Conservation (phyloP, 306 rosid species). For the Pyrus pyrifolia region DNA sequence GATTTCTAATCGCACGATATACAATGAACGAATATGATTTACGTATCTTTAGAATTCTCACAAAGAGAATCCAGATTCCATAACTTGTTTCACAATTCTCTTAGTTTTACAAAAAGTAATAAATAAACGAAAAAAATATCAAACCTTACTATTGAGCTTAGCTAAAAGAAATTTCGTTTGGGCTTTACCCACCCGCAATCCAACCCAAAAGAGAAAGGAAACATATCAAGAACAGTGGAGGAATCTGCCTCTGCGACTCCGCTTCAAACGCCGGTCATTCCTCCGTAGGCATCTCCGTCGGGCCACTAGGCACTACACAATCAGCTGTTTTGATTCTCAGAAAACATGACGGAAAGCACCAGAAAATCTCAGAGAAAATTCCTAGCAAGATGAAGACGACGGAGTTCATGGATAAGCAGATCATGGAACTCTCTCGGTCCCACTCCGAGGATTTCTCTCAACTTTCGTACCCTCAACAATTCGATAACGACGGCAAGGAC, state of each 20-base stretch:
- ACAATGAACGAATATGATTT: no score
- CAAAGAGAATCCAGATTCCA: no score
- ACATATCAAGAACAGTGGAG: background rate
- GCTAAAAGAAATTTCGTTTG: background rate
- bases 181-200: background rate
- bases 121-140: background rate
- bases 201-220: background rate
- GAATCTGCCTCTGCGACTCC: background rate
- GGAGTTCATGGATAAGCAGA: constrained; percentile 31
- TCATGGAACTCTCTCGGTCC: constrained; percentile 30
- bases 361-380: background rate
- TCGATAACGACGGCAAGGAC: constrained; percentile 4
- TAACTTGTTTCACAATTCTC: no score
- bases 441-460: constrained; percentile 29
- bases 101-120: background rate
- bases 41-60: no score
- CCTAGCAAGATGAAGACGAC: constrained; percentile 21
- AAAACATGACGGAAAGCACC: background rate
- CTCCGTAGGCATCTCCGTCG: background rate
- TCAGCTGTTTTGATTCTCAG: constrained; percentile 3
- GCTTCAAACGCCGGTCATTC: background rate
- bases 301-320: background rate
- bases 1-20: no score
- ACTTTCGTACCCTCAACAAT: constrained; percentile 5
- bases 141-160: background rate